Evolutionary conservation across 306 rosid genomes (phyloP).

Genomic region (Quercus gilva): DNA sequence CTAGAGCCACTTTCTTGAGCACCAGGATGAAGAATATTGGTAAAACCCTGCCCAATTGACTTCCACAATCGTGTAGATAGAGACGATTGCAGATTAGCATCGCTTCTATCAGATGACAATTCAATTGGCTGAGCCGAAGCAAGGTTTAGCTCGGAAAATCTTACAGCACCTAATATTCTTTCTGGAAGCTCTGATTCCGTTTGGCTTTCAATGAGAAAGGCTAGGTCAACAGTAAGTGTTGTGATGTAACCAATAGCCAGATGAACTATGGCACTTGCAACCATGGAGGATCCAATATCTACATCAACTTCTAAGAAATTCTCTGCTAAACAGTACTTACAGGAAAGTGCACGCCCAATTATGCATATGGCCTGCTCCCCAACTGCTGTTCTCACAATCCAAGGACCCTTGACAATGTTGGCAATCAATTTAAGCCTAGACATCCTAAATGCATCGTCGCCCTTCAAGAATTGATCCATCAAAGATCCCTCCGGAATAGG

Average conservation of each 20-base stretch:
- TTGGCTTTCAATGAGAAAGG: constrained; percentile 83
- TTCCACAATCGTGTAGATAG: constrained; percentile 63
- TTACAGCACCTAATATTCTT: constrained; percentile 65
- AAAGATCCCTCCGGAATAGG: constrained; percentile 61
- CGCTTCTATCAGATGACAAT: constrained; percentile 26
- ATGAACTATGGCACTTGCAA: constrained; percentile 81
- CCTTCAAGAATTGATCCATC: constrained; percentile 70
- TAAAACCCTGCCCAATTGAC: constrained; percentile 73
- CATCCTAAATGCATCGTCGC: constrained; percentile 64
- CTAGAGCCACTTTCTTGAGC: constrained; percentile 52
- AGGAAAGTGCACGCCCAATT: constrained; percentile 72
- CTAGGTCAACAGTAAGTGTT: constrained; percentile 71
- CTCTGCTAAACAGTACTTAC: constrained; percentile 48
- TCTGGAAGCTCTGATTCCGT: constrained; percentile 80
- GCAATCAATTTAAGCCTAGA: constrained; percentile 92
- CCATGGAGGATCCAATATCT: constrained; percentile 89
- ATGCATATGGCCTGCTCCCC: constrained; percentile 93
- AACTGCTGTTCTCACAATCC: constrained; percentile 87
- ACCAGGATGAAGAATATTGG: constrained; percentile 55
- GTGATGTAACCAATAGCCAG: constrained; percentile 80
- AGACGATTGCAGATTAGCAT: constrained; percentile 42
- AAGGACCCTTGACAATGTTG: constrained; percentile 74
- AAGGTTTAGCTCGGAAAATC: constrained; percentile 71
- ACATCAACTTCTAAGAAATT: constrained; percentile 85
- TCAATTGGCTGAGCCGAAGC: constrained; percentile 59